These are phyloP conservation scores for Diaporthe humulicola DNA, from an alignment of 2,329 filamentous ascomycete genomes.

Conservation along the genomic window DNA sequence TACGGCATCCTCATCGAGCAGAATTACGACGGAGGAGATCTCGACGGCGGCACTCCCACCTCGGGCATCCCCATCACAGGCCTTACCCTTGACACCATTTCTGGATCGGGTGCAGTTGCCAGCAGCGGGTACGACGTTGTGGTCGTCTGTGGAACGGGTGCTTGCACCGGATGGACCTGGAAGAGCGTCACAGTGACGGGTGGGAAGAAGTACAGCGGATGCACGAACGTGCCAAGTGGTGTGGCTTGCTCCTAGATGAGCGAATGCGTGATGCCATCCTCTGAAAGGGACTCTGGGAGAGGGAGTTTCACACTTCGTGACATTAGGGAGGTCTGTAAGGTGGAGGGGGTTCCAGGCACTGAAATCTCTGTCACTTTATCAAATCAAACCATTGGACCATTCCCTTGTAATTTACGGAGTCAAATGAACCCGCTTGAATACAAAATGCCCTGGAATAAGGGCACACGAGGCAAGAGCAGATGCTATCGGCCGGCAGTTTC, in stretches of 20 bases:
- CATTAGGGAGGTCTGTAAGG: background rate
- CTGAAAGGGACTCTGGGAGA: too few species aligned
- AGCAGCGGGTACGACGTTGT: slow-evolving; percentile 38
- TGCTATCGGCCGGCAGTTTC: background rate
- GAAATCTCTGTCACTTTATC: background rate
- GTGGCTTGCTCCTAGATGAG: slow-evolving; percentile 23
- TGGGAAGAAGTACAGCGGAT: slow-evolving; percentile 33
- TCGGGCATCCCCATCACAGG: slow-evolving; percentile 39
- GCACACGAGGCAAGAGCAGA: background rate
- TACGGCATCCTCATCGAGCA: slow-evolving; percentile 41
- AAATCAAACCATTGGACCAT: background rate
- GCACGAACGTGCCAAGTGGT: slow-evolving; percentile 33
- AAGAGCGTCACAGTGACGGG: slow-evolving; percentile 33
- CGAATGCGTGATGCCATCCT: background rate
- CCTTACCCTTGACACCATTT: slow-evolving; percentile 32
- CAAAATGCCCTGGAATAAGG: too few species aligned
- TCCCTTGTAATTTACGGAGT: too few species aligned
- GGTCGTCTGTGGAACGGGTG: slow-evolving; percentile 33
- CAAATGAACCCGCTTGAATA: too few species aligned
- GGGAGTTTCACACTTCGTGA: too few species aligned
- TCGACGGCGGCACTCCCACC: slow-evolving; percentile 35
- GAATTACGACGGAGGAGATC: slow-evolving; percentile 39
- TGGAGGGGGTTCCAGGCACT: background rate
- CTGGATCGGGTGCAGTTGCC: slow-evolving; percentile 30
- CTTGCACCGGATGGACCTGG: slow-evolving; percentile 40